Evolutionary conservation across 192 early-diverging fungal genomes (phyloP).

Genomic region (Backusella mclennaniae): DNA sequence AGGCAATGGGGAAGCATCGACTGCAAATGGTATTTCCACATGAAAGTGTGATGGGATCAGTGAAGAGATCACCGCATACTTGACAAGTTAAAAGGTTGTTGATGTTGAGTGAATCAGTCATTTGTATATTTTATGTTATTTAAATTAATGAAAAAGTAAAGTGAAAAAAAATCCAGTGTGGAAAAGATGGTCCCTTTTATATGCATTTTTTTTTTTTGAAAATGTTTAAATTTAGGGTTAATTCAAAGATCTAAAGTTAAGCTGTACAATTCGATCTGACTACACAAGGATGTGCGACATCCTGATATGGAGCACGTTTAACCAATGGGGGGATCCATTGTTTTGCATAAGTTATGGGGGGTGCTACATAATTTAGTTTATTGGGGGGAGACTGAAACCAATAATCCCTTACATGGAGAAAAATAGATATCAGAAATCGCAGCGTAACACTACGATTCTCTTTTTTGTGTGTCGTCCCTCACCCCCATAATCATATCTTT

Average conservation of each 20-base stretch:
- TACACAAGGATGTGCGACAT: background rate
- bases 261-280: background rate
- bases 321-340: background rate
- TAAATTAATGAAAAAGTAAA: background rate
- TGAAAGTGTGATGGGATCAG: constrained; percentile 10
- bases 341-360: constrained; percentile 1
- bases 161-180: background rate
- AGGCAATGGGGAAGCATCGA: background rate
- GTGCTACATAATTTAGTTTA: background rate
- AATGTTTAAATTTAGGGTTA: background rate
- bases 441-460: constrained; percentile 1
- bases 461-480: background rate
- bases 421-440: background rate
- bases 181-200: background rate
- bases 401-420: background rate
- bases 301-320: background rate
- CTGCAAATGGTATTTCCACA: constrained; percentile 12
- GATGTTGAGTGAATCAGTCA: constrained; percentile 2
- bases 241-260: background rate
- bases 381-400: background rate
- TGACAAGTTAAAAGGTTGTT: background rate
- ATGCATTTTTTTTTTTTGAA: background rate
- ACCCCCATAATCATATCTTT: background rate
- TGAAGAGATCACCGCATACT: background rate
- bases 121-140: background rate